Conservation (phyloP, 306 rosid species). For the Myrica gale region DNA sequence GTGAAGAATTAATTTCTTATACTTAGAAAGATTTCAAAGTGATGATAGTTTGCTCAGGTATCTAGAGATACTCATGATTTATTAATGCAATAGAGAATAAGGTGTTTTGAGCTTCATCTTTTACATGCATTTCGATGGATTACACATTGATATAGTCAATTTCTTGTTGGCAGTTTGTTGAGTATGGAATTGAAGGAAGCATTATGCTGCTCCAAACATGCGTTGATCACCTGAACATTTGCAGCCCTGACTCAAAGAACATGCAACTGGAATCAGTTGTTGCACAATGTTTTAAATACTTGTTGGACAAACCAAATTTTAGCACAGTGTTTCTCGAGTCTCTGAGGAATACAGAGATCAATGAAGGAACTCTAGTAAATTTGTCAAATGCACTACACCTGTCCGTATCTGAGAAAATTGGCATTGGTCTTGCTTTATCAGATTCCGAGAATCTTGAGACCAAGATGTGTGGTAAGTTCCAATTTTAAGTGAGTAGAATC, state of each 20-base stretch:
- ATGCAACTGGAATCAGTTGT: conserved; percentile 50
- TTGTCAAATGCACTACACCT: conserved; percentile 60
- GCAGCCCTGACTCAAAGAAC: conserved; percentile 49
- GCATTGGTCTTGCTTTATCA: conserved; percentile 78
- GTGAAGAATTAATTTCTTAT: not conserved
- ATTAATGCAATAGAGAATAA: not conserved
- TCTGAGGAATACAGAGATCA: conserved; percentile 58
- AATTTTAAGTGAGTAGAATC: conserved; percentile 11
- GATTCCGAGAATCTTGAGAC: conserved; percentile 79
- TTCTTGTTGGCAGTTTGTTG: conserved; percentile 58
- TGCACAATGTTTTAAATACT: conserved; percentile 57
- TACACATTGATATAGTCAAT: conserved; percentile 16
- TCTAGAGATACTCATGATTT: not conserved
- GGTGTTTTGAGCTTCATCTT: conserved; percentile 10
- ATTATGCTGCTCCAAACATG: conserved; percentile 78
- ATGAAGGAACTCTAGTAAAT: conserved; percentile 54
- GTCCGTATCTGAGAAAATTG: conserved; percentile 68
- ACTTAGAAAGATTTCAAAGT: not conserved
- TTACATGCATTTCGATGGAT: conserved; percentile 21
- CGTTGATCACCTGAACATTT: conserved; percentile 59
- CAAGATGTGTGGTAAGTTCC: conserved; percentile 65
- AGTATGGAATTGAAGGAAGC: conserved; percentile 78
- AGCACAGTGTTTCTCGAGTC: conserved; percentile 79
- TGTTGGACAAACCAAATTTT: conserved; percentile 77
- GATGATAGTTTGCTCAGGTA: not conserved